Evolutionary conservation across 805 yeast genomes (phyloP), one percentile per base, ranked within the genome.

Genomic region (Teunomyces barrocoloradensis): DNA sequence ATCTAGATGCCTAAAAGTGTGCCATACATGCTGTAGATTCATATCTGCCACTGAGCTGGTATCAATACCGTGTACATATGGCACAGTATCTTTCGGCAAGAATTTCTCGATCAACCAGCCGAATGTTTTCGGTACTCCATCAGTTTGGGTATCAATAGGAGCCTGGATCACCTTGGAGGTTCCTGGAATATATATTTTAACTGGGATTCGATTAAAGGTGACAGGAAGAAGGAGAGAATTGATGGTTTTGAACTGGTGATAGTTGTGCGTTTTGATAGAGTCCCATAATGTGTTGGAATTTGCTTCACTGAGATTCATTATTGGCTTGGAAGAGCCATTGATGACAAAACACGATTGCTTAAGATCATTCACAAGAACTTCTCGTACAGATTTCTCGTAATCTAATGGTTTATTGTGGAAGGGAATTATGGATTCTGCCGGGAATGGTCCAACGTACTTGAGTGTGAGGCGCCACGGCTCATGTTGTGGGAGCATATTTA

Each of bases 341-440:
- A 87, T 63, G 0, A 89, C 80, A 57, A 76, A 89, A 57, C 89
- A 82, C 4, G 89, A 78, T 59, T 92, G 97, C 58, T 94, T 92
- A 60, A 89, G 67, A 49, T 82, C 89, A 60, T 92, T 90, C 50
- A 83, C 68, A 84, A 94, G 84, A 43, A 79, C 75, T 43, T 75
- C 78, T 39, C 65, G 73, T 48, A 81, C 53, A 10, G 73, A 59
- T 20, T 56, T 51, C 30, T 56, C 50, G 53, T 68, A 69, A 46
- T 62, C 58, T 2, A 52, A 46, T 15, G 40, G 40, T 11, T 21
- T 23, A 5, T 25, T 37, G 40, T 37, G 10, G 43, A 66, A 64
- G 4, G 75, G 75, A 4, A 70, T 61, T 6, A 71, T 58, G 17
- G 58, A 29, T 4, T 59, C 61, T 1, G 42, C n/a, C 2, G 76